Evolutionary conservation across 2,329 filamentous ascomycete genomes (phyloP).

Genomic region (Fusarium algeriense): DNA sequence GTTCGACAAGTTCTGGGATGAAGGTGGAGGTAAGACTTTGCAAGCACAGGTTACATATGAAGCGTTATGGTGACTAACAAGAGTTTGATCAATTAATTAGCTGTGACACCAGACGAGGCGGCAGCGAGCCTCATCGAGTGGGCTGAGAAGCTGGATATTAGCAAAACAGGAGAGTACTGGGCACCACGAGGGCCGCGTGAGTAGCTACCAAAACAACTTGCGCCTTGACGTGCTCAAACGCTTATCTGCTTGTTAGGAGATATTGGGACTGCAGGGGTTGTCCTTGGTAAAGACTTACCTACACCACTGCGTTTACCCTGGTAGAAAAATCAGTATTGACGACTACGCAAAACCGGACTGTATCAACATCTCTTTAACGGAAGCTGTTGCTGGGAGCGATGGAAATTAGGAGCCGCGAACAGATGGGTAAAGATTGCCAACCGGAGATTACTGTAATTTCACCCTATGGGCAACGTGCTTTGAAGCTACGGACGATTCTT

Average conservation of each 20-base stretch:
- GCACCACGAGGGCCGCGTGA: conserved; percentile 76
- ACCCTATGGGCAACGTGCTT: conserved; percentile 7
- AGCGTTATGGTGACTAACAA: conserved; percentile 6
- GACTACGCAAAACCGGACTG: conserved; percentile 7
- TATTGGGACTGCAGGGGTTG: conserved; percentile 75
- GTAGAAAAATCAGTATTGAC: conserved; percentile 53
- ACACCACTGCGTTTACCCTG: conserved; percentile 76
- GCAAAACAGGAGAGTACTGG: conserved; percentile 78
- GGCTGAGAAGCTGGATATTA: conserved; percentile 71
- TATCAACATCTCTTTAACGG: conserved; percentile 1
- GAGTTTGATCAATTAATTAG: conserved; percentile 55
- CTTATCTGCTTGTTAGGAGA: conserved; percentile 60
- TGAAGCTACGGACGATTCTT: conserved; percentile 5
- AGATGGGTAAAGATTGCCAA: conserved; percentile 5
- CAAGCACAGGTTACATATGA: not conserved
- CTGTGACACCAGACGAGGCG: conserved; percentile 76
- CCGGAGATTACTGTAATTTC: conserved; percentile 40
- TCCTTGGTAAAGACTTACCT: conserved; percentile 70
- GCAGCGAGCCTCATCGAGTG: conserved; percentile 73
- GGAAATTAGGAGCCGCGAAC: not conserved
- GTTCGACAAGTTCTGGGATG: conserved; percentile 80
- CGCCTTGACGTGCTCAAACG: conserved; percentile 15
- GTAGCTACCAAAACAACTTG: conserved; percentile 45
- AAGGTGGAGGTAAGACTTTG: conserved; percentile 65
- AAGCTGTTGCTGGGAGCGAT: not conserved